Evolutionary conservation across 2,329 filamentous ascomycete genomes (phyloP), one percentile per base, ranked within the genome.

Genomic region (Dothistroma septosporum): DNA sequence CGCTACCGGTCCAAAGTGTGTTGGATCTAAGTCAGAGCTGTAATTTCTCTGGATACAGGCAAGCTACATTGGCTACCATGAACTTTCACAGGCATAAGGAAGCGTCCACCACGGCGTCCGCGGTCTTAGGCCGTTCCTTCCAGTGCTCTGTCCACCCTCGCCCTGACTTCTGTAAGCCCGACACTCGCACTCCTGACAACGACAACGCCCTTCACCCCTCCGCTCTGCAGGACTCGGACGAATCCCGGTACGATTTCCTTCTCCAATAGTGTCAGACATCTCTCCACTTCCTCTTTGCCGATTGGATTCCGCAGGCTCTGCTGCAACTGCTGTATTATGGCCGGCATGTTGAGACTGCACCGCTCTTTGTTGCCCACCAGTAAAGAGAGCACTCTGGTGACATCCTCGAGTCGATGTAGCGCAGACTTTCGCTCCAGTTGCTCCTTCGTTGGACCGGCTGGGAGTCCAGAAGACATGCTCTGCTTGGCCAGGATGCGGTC

Each of bases 401-500:
- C 73, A 41, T 81, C 79, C 61, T 78, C 76, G 4, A 78, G 70
- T 16, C 79, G 76, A 57, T 80, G 77, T 0, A 82, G 74, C 2
- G 80, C 80, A 0, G 78, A 75, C 54, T 68, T 72, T n/a, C 79
- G 79, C 46, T 77, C 75, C 4, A 78, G 72, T 54, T 80, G 74
- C 12, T 75, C 75, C 31, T 75, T 72, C 0, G 76, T 75, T 0
- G 77, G 78, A 0, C 76, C 73, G 1, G 61, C 52, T 22, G 64
- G 61, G 3, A 63, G 57, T 2, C 57, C 62, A n/a, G 66, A 66
- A 5, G 59, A 58, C 24, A 73, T 66, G 28, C 74, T 73, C 68
- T 82, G 78, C 68, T 82, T 82, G 21, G 79, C 79, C 14, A 80
- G 76, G 53, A 82, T 79, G 58, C 80, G 79, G 56, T 81, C 79